Evolutionary conservation across 352 stramenopile species (phyloP).

Genomic region (Aphanomyces euteiches): DNA sequence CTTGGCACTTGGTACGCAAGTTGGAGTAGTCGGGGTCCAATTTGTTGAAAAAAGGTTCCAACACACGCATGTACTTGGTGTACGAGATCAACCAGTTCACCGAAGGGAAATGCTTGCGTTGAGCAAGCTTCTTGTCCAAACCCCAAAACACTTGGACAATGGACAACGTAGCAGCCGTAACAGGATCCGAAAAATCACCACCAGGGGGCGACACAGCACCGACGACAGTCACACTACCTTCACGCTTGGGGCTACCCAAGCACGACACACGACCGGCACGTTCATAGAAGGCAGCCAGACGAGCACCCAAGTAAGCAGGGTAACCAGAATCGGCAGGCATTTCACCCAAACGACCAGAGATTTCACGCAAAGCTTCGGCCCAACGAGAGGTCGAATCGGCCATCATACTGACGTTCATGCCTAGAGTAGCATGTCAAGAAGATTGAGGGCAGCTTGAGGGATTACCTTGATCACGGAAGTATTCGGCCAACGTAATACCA

Average conservation of each 20-base stretch:
- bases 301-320: constrained; percentile 97
- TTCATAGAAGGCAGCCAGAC: constrained; percentile 99
- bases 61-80: constrained; percentile 99
- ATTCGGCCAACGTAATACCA: constrained; percentile 97
- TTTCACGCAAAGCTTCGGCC: constrained; percentile 99
- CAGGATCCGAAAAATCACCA: constrained; percentile 99
- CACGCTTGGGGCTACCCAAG: constrained; percentile 94
- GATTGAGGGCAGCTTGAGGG: neutral
- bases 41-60: constrained; percentile 99
- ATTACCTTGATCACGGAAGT: constrained; percentile 96
- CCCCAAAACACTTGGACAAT: constrained; percentile 99
- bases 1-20: constrained; percentile 94
- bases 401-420: constrained; percentile 99
- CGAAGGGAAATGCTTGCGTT: constrained; percentile 99
- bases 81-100: constrained; percentile 99
- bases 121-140: constrained; percentile 99
- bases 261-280: constrained; percentile 96
- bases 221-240: constrained; percentile 98
- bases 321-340: constrained; percentile 98
- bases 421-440: constrained; percentile 36
- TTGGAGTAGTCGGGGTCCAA: constrained; percentile 97
- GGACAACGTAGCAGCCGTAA: constrained; percentile 97
- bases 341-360: constrained; percentile 98
- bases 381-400: constrained; percentile 99
- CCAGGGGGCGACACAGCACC: constrained; percentile 98